Evolutionary conservation across 306 rosid genomes (phyloP), one percentile per base, ranked within the genome.

Genomic region (Pterocarpus santalinus): DNA sequence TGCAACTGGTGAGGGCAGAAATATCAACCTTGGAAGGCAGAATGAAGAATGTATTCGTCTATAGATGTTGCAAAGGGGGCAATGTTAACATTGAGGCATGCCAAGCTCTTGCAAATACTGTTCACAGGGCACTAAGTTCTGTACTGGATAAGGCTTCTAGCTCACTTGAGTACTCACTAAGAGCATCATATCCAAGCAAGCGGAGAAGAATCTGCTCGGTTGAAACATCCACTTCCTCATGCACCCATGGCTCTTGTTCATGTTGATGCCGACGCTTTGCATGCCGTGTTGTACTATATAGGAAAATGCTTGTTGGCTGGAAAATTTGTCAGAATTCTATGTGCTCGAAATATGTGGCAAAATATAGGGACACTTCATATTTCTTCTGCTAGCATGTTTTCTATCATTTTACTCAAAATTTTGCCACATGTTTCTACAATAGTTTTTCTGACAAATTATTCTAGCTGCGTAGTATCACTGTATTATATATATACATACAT

Each of bases 11-110:
- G 53, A 88, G 86, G 68, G 79, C 94, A 35, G 97, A 95, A 77
- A 86, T 91, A 66, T 88, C 97, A 65, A 95, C 97, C 30, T 84
- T 95, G 81, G 99, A 89, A 81, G 83, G 65, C 41, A 81, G 97
- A 51, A 89, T 95, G 87, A 90, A 87, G 83, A 89, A 85, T 82
- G 76, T 77, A 0, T 89, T 93, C 65, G 78, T 90, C 52, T 90
- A 87, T 77, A 85, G 78, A 22, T 84, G 91, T 77, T 68, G 78
- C 82, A 78, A 87, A 78, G 78, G 64, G 46, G 86, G 68, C 32
- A 83, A 69, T 30, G 52, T 56, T 32, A 9, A 83, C 16, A 72
- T 38, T 17, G 91, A 87, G 44, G 77, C 85, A 73, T 87, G 87
- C 77, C 82, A 78, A 81, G 73, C 30, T 67, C 82, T 91, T 55